Conservation (phyloP, 768 basidiomycete species). For the Phaffia tasmanica region DNA sequence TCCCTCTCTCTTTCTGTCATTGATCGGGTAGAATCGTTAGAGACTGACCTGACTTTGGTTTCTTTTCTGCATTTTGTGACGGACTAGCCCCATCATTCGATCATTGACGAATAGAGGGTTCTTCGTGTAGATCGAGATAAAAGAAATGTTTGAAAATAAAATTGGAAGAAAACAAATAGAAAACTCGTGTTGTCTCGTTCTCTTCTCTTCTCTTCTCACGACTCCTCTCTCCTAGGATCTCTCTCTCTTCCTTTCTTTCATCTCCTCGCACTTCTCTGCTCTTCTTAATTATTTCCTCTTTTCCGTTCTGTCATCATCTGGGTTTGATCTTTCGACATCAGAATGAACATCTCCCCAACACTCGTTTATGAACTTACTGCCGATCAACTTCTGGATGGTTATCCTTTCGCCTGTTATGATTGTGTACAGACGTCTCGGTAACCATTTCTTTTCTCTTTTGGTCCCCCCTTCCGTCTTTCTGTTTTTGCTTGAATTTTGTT, state of each 20-base stretch:
- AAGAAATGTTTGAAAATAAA: not conserved
- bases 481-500: not conserved
- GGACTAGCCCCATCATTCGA: not conserved
- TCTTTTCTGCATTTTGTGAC: not conserved
- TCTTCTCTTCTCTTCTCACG: conserved; percentile 3
- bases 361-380: not conserved
- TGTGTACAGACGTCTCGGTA: too few species aligned
- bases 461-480: not conserved
- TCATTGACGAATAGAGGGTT: too few species aligned
- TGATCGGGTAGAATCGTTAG: conserved; percentile 1
- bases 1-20: not conserved
- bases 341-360: too few species aligned
- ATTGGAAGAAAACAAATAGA: not conserved
- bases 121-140: not conserved
- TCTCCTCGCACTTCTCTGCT: too few species aligned
- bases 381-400: not conserved
- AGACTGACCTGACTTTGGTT: not conserved
- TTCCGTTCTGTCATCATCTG: not conserved
- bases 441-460: too few species aligned
- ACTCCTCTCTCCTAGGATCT: not conserved
- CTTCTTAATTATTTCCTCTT: too few species aligned
- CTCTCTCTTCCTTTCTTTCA: not conserved
- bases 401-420: not conserved
- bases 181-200: not conserved
- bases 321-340: too few species aligned